Evolutionary conservation across 345 rosid species (phyloP), one percentile per base, ranked within the genome.

Genomic region (Rhodamnia rubescens): DNA sequence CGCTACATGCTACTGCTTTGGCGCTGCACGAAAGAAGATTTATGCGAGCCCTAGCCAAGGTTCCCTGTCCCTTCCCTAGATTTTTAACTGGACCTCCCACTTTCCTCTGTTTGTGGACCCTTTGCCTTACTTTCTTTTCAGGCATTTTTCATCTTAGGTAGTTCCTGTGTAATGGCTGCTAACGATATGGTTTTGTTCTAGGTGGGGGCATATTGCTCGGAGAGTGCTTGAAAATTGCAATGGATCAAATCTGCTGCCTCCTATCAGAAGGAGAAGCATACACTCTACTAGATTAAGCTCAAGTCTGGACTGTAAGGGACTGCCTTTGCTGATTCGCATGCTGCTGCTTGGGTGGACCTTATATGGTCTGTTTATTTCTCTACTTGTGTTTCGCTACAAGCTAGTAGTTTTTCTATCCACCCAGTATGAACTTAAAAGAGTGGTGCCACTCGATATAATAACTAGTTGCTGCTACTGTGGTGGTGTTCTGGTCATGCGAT

Each of bases 1-100:
- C 57, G 83, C 82, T 16, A 20, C 26, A 57, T 26, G 86, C 88
- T 81, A 69, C 89, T 88, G 87, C 86, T 52, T 58, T 18, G 84
- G 49, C 26, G 49, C 83, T 36, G 47, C 81, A 58, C 69, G 74
- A 69, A 11, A 84, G 82, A 86, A 18, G 36, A 42, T 74, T 6
- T 13, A n/a, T 51, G 24, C 82, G 3, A 29, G 50, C 42, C 69
- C 29, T 82, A 54, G 47, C 50, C 44, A 42, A 88, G 91, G 91
- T 89, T 86, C 83, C 22, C n/a, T 64, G 27, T 85, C 83, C 36
- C 27, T 54, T 53, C 52, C 87, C 86, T 75, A 18, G 57, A 8
- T 16, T 86, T 56, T 83, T 36, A 53, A 18, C 61, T 81, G 53
- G 26, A 44, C 81, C 54, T 56, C 50, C 11, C 11, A 26, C 26